Evolutionary conservation across 2,329 filamentous ascomycete genomes (phyloP), one percentile per base, ranked within the genome.

Genomic region (Colletotrichum simmondsii): DNA sequence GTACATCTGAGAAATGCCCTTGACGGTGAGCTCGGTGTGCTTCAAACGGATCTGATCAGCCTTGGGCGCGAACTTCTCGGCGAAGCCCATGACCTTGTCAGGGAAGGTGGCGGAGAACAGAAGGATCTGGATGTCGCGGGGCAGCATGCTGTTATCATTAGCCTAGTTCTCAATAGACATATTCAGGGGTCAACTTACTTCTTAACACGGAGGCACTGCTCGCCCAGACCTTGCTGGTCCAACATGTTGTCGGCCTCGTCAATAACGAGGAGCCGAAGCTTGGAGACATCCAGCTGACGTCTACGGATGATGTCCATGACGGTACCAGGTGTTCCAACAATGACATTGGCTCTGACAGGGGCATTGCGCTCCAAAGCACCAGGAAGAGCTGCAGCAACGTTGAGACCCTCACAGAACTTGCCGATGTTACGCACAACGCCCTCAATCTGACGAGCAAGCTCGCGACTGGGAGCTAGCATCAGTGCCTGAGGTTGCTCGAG

Each of bases 231-330:
- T 84, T 98, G 95, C 83, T 96, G 93, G 80, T 98, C 97, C 73
- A 99, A 87, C 97, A 99, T 99, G 85, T 98, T 98, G 85, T 99
- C 97, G 70, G 97, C 97, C 85, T 99, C 97, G 79, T 99, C 97
- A 65, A 99, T 89, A 68, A 98, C 96, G 74, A 99, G 89, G 10
- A 97, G 90, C 82, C 92, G 94, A 77, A 99, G 87, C 71, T 91
- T 85, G 22, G 88, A 90, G 0, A 91, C 83, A 77, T 97, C 91
- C 75, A 99, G 89, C 79, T 94, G 89, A 76, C 91, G 89, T 78
- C 92, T 91, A 79, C 92, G 92, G 78, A 98, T 92, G 78, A 97
- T 88, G 79, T 98, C 97, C 86, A 93, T 92, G 61, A 97, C 94
- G 0, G 96, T 98, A 68, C 97, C 97, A 0, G 97, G 97, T 1